Evolutionary conservation across 1,139 yeast genomes (phyloP).

Genomic region (Kodamaea anthophila): DNA sequence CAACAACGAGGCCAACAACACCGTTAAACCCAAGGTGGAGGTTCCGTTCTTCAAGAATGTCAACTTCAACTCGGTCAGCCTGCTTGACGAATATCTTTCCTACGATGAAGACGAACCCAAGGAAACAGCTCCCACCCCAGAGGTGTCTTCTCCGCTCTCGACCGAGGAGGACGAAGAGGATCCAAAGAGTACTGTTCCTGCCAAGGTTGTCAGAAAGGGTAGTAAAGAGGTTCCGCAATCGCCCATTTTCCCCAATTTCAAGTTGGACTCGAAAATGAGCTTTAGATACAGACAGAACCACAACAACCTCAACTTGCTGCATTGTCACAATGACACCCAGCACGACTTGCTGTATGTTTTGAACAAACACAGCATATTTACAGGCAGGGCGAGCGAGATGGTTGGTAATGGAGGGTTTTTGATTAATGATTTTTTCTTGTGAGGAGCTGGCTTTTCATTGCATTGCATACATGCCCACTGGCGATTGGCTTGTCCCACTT

Average conservation of each 20-base stretch:
- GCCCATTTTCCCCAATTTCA: slow-evolving; percentile 5
- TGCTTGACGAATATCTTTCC: slow-evolving; percentile 34
- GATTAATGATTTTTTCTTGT: slow-evolving; percentile 44
- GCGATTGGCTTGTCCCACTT: slow-evolving; percentile 3
- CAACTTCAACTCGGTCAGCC: slow-evolving; percentile 28
- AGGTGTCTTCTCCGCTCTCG: slow-evolving; percentile 5
- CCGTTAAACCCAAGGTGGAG: slow-evolving; percentile 8
- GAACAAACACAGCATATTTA: slow-evolving; percentile 40
- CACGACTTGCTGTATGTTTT: slow-evolving; percentile 30
- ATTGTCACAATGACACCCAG: slow-evolving; percentile 9
- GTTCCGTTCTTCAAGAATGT: slow-evolving; percentile 40
- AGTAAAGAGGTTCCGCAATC: slow-evolving; percentile 9
- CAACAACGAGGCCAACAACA: slow-evolving; percentile 1
- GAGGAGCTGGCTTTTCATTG: slow-evolving; percentile 4
- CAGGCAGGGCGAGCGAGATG: slow-evolving; percentile 53
- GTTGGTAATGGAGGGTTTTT: slow-evolving; percentile 45
- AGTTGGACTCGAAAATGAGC: slow-evolving; percentile 24
- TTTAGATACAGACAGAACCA: slow-evolving; percentile 40
- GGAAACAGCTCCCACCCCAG: slow-evolving; percentile 2
- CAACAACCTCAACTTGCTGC: slow-evolving; percentile 34
- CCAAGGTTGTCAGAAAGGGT: slow-evolving; percentile 4
- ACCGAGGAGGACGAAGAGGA: slow-evolving; percentile 9
- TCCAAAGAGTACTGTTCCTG: slow-evolving; percentile 9
- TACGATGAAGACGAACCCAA: slow-evolving; percentile 11
- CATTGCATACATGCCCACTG: slow-evolving; percentile 2